These are phyloP conservation scores for Adenanthera pavonina DNA, from an alignment of 306 rosid genomes.

Conservation along the genomic window DNA sequence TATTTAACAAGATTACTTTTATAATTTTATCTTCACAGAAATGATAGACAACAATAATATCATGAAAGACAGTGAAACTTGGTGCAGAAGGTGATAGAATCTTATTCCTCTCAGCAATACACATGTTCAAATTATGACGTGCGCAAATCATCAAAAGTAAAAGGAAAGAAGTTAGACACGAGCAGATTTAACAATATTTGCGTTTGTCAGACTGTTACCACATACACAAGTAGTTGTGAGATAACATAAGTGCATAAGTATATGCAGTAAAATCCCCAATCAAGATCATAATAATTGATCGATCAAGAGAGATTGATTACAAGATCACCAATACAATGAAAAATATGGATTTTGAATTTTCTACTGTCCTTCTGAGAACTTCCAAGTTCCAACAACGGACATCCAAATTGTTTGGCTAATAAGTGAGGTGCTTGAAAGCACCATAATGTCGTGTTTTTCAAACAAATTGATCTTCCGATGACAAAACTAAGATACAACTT, in stretches of 20 bases:
- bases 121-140: neutral
- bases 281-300: neutral
- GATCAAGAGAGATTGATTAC: conserved; percentile 2
- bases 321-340: neutral
- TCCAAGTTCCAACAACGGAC: neutral
- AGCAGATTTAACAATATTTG: neutral
- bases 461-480: too few relatives aligned
- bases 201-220: neutral
- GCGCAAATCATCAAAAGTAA: neutral
- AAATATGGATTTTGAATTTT: neutral
- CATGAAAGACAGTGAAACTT: conserved; percentile 15
- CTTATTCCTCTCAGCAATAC: neutral
- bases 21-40: neutral
- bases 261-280: conserved; percentile 1
- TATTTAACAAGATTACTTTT: neutral
- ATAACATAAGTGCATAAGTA: neutral
- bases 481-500: too few relatives aligned
- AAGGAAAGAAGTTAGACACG: neutral
- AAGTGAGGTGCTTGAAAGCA: too few relatives aligned
- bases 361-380: neutral
- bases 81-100: neutral
- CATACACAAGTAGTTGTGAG: neutral
- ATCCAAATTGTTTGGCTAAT: too few relatives aligned
- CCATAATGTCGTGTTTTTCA: too few relatives aligned
- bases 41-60: neutral